A percentile compares a stretch with the other conserved stretches of the same genome.
These are phyloP conservation scores for Dendrocalamus sinicus DNA, from an alignment of 176 grass and related monocot species.

Conservation along the genomic window DNA sequence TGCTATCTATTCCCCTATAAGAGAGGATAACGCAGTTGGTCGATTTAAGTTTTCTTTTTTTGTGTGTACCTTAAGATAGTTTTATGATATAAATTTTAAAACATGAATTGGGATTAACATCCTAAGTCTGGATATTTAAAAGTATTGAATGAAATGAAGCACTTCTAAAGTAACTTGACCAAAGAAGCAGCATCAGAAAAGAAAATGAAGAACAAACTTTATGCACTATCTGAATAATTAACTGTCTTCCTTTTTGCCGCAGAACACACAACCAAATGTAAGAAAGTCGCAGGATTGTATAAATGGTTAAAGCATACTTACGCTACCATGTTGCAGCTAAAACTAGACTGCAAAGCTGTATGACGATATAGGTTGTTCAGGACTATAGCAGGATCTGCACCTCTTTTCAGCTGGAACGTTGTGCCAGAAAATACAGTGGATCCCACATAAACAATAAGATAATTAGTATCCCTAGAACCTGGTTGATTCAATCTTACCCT, in stretches of 20 bases:
- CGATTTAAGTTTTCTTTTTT: not conserved
- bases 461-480: not conserved
- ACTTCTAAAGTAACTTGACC: conserved; percentile 1
- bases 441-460: conserved; percentile 27
- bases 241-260: not conserved
- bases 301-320: conserved; percentile 59
- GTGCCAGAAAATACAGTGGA: conserved; percentile 37
- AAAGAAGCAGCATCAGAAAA: conserved; percentile 26
- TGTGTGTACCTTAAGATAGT: not conserved
- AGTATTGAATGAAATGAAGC: conserved; percentile 9
- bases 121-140: conserved; percentile 15
- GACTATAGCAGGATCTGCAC: conserved; percentile 74
- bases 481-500: conserved; percentile 14
- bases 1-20: not conserved
- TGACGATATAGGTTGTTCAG: conserved; percentile 92
- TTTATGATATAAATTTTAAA: not conserved
- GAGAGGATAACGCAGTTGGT: conserved; percentile 2
- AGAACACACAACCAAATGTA: conserved; percentile 28
- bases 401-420: conserved; percentile 78
- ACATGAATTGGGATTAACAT: not conserved
- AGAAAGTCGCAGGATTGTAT: conserved; percentile 3
- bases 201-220: conserved; percentile 13
- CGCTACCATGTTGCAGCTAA: conserved; percentile 99
- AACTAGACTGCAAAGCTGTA: conserved; percentile 93
- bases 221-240: conserved; percentile 28